Base-by-base conservation (phyloP, 306 rosid species). In the Prinsepia uniflora region DNA sequence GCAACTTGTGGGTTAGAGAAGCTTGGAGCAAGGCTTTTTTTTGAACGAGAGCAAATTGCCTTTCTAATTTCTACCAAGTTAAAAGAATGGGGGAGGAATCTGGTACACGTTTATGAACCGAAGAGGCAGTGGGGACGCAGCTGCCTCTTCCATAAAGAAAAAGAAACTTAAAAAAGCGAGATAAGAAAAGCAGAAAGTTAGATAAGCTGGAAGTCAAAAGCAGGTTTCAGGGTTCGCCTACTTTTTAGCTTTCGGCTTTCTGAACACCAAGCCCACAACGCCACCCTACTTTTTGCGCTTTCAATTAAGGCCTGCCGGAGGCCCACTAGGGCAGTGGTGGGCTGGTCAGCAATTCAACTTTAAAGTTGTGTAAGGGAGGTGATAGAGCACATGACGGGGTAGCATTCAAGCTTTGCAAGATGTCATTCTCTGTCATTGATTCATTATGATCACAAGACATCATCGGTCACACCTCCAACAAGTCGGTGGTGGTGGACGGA, bases 161-260 rank as follows among this genome's bases (percentile, higher is more conserved):
- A 20, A 30, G 6, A n/a, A 24, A 22, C 0, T 7, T 0, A 1
- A 15, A 47, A 30, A 53, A 30, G 57, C 2, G 44, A 10, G 61
- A 17, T 39, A n/a, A 52, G 6, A 39, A 57, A 15, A 61, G 46
- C 46, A 12, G 61, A 7, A 46, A 45, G 17, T 18, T 20, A 2
- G 70, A 41, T 43, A 48, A 69, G 76, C 49, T 11, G 42, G 42
- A 18, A 76, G 75, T 62, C 78, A 72, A 80, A 80, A 76, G 55
- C 55, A 65, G 7, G 7, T 47, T 10, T 54, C 17, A 56, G 63
- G 34, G 39, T 72, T 56, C 36, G 49, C 13, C 4, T 2, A 42
- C 73, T 47, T 48, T 75, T 57, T 10, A 8, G 65, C 50, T 43
- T 53, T 67, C 15, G 10, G 41, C 63, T 67, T 55, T 68, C 20